Evolutionary conservation across 169 alveolate species (phyloP), one percentile per base, ranked within the genome.

Genomic region (Cryptosporidium meleagridis): DNA sequence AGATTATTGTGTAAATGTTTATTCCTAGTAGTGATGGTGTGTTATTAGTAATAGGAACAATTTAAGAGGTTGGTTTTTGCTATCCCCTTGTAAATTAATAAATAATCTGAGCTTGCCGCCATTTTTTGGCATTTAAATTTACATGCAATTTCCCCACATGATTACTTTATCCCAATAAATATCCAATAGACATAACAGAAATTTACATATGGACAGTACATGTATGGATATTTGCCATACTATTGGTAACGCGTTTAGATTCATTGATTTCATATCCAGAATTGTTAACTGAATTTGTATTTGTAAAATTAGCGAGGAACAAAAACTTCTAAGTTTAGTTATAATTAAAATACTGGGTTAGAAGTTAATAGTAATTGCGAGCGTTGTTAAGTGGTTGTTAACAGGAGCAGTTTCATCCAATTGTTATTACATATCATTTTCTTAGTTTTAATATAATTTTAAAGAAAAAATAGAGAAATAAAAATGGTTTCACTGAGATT

Each of bases 141-240:
- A 33, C 44, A 37, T 65, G 72, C 72, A 65, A 59, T 33, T 65
- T 65, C 72, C 72, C 72, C 72, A 65, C 72, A 65, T 3, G 21
- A 53, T 65, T 62, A 33, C 51, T 37, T 33, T 52, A 33, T n/a
- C 31, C 31, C 33, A 26, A 29, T 7, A 33, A 26, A 65, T 65
- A 65, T 65, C 72, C 72, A 37, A 65, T 65, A 65, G 72, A 65
- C 72, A 65, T 65, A 37, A 37, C 44, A 65, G 41, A 33, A 29
- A 65, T 65, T 16, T 51, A 65, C 41, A 65, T 65, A 35, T 65
- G 51, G 72, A 33, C 48, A 65, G 0, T 21, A 55, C 37, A 55
- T 55, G 26, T 35, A 31, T 3, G 23, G 72, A 65, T 65, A 65
- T 65, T 65, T 65, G 72, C 51, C 72, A 65, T n/a, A 41, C 14